Conservation (phyloP, 768 basidiomycete species). For the Sporobolomyces pararoseus region DNA sequence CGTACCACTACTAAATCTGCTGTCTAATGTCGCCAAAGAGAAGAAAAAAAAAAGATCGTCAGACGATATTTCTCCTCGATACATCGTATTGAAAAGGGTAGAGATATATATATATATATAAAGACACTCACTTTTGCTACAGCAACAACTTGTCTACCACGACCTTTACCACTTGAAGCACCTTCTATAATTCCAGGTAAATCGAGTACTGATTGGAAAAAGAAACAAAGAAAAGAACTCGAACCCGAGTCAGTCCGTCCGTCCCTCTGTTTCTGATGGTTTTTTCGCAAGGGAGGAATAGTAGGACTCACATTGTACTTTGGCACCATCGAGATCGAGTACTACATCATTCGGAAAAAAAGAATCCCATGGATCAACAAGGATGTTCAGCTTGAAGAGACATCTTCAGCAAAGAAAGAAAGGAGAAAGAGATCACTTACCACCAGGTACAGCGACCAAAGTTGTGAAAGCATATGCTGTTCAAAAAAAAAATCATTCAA, state of each 20-base stretch:
- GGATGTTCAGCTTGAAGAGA: background rate
- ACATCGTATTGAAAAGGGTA: no score
- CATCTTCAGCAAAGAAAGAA: background rate
- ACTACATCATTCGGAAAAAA: conserved; percentile 50
- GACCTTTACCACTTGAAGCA: conserved; percentile 64
- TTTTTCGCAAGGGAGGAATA: no score
- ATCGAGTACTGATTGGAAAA: conserved; percentile 45
- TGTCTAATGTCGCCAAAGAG: conserved; percentile 59
- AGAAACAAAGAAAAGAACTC: no score
- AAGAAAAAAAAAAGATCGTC: no score
- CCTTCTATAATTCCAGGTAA: conserved; percentile 49
- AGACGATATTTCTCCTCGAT: no score
- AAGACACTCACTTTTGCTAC: conserved; percentile 51
- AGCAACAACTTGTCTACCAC: conserved; percentile 93
- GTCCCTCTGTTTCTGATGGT: no score
- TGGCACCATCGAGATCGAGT: conserved; percentile 86
- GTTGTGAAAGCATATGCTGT: conserved; percentile 50
- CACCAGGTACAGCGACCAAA: conserved; percentile 79
- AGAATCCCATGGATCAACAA: no score
- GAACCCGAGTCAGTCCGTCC: no score
- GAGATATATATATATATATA: no score
- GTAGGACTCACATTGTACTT: conserved; percentile 63
- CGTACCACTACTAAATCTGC: conserved; percentile 75
- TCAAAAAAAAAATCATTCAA: no score
- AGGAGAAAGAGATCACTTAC: no score